Conservation (phyloP, 371 early-diverging fungal species). For the Synchytrium microbalum region DNA sequence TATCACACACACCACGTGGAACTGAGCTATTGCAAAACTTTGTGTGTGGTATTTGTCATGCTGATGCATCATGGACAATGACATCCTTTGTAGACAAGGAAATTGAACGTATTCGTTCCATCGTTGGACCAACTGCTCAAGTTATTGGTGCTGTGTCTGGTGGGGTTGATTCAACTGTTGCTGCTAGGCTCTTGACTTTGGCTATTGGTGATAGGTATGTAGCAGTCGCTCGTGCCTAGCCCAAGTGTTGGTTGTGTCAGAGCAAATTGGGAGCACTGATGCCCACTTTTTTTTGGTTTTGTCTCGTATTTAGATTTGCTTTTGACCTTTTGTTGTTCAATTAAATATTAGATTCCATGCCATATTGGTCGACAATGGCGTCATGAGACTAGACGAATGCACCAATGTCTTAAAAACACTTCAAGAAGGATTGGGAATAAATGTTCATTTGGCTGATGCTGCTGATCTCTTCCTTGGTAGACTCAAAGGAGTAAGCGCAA, state of each 20-base stretch:
- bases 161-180: conserved; percentile 95
- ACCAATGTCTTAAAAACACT: conserved; percentile 70
- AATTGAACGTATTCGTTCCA: conserved; percentile 79
- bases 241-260: not conserved
- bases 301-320: no score
- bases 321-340: not conserved
- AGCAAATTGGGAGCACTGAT: no score
- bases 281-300: no score
- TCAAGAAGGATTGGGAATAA: conserved; percentile 84
- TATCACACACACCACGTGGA: conserved; percentile 91
- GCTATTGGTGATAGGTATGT: conserved; percentile 90
- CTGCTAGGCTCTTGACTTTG: conserved; percentile 90
- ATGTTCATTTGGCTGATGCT: conserved; percentile 88
- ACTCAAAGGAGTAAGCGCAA: conserved; percentile 78
- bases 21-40: conserved; percentile 80
- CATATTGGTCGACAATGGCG: conserved; percentile 94
- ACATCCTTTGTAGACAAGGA: conserved; percentile 91
- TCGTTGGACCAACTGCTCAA: conserved; percentile 86
- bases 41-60: conserved; percentile 77
- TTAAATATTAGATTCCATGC: conserved; percentile 69
- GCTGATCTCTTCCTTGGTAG: conserved; percentile 78
- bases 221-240: not conserved
- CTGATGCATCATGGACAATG: conserved; percentile 90
- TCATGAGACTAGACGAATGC: conserved; percentile 96
- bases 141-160: conserved; percentile 96